These are phyloP conservation scores for Reticulomyxa filosa DNA, from an alignment of 78 protist species.

Conservation along the genomic window DNA sequence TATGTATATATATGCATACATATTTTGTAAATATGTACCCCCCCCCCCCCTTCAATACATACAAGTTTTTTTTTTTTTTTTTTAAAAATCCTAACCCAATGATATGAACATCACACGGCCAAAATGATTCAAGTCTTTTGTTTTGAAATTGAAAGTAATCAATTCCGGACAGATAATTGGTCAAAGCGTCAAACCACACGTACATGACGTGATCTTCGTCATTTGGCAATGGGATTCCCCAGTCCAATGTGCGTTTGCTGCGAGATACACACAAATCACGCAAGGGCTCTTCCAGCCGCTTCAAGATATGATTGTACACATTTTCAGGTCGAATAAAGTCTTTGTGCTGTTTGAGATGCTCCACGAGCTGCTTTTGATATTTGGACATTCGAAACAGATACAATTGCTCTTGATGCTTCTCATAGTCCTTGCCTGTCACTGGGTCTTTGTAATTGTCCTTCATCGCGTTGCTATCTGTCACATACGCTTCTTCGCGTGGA, in stretches of 20 bases:
- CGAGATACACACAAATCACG: conserved; percentile 55
- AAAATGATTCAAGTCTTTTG: not conserved
- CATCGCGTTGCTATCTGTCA: conserved; percentile 26
- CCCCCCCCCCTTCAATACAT: too few relatives aligned
- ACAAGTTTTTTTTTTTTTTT: too few relatives aligned
- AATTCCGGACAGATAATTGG: conserved; percentile 66
- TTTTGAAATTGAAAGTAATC: too few relatives aligned
- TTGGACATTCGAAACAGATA: conserved; percentile 28
- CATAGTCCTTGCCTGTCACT: not conserved
- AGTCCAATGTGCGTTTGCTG: conserved; percentile 26
- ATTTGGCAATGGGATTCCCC: conserved; percentile 82
- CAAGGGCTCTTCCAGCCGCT: conserved; percentile 15
- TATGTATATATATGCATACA: too few relatives aligned
- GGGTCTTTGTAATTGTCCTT: conserved; percentile 7
- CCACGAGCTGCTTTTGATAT: conserved; percentile 18
- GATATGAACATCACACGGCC: too few relatives aligned
- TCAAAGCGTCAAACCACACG: conserved; percentile 92
- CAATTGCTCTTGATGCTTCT: not conserved
- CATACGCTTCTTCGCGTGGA: conserved; percentile 65
- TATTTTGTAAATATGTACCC: too few relatives aligned
- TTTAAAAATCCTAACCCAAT: too few relatives aligned
- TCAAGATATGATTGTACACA: conserved; percentile 23
- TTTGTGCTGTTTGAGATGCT: conserved; percentile 18
- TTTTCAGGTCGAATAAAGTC: conserved; percentile 22
- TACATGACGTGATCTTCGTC: conserved; percentile 66